phyloP scores from a whole-genome alignment of 2,329 filamentous ascomycete genomes.

The Malbranchea cinnamomea region DNA sequence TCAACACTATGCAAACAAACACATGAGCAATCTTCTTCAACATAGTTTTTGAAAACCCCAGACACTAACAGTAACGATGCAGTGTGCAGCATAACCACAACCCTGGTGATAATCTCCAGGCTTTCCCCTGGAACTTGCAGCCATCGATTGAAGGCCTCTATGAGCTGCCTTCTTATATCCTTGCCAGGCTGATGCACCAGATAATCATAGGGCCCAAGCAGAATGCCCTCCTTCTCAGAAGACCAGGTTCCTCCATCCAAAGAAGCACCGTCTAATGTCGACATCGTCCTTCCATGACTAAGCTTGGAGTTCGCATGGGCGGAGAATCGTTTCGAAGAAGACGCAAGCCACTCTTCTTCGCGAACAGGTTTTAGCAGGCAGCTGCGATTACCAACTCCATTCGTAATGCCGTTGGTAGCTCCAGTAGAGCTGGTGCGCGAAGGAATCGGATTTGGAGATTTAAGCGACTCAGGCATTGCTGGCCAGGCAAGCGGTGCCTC shows the following conservation, averaged over 20 bases:
- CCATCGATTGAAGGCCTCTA: conserved; percentile 26
- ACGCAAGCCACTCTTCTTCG: conserved; percentile 47
- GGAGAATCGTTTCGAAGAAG: conserved; percentile 18
- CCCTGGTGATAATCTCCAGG: conserved; percentile 20
- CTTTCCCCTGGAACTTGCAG: conserved; percentile 19
- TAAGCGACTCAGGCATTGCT: conserved; percentile 20
- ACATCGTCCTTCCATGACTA: conserved; percentile 20
- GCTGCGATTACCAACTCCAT: conserved; percentile 15
- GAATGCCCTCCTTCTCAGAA: conserved; percentile 58
- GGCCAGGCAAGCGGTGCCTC: too few relatives aligned
- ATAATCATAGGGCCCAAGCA: conserved; percentile 69
- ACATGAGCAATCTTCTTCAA: neutral
- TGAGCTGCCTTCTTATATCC: conserved; percentile 22
- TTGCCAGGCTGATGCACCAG: conserved; percentile 58
- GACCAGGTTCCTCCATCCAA: conserved; percentile 42
- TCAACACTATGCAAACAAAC: conserved; percentile 19
- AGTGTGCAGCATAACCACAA: conserved; percentile 24
- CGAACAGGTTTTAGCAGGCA: conserved; percentile 39
- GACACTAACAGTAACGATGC: conserved; percentile 24
- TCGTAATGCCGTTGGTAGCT: conserved; percentile 22
- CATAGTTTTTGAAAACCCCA: neutral
- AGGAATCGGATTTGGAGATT: conserved; percentile 49
- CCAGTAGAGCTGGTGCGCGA: conserved; percentile 56
- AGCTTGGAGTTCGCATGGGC: conserved; percentile 13
- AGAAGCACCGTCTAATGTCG: conserved; percentile 25